Percentiles rank a stretch among this genome's conserved stretches.
phyloP scores from a whole-genome alignment of 2,329 filamentous ascomycete species.

The Aureobasidium mangrovei region DNA sequence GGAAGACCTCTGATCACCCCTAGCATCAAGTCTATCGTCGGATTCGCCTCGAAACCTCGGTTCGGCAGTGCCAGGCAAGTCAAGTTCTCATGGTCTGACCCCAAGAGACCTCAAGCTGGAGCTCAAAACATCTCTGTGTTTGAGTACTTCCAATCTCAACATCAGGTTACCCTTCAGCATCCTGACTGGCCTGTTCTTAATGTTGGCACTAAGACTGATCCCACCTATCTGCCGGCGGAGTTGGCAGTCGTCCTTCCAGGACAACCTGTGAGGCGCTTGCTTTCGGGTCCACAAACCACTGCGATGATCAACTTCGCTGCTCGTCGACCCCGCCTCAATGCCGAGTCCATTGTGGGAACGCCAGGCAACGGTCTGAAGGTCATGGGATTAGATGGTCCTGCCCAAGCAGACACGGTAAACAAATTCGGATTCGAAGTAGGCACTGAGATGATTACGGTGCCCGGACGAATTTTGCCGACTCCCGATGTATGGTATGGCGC shows the following conservation, averaged over 20 bases:
- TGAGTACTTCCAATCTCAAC: conserved; percentile 40
- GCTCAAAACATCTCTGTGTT: conserved; percentile 41
- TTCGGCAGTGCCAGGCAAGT: conserved; percentile 40
- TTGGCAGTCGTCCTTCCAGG: conserved; percentile 55
- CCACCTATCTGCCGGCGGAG: conserved; percentile 59
- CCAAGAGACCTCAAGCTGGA: conserved; percentile 20
- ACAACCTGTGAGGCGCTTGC: conserved; percentile 53
- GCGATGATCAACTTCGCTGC: conserved; percentile 67
- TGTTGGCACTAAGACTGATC: conserved; percentile 48
- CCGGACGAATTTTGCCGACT: conserved; percentile 56
- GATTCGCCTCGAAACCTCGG: conserved; percentile 32
- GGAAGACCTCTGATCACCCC: conserved; percentile 13
- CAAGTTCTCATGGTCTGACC: conserved; percentile 33
- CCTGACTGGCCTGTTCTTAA: conserved; percentile 53
- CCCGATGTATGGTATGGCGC: conserved; percentile 53
- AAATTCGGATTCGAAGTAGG: conserved; percentile 57
- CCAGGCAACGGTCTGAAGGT: conserved; percentile 45
- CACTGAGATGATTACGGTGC: conserved; percentile 59
- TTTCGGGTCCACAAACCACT: conserved; percentile 53
- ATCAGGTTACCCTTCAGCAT: conserved; percentile 33
- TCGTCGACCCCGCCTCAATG: conserved; percentile 57
- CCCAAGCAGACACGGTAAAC: conserved; percentile 12
- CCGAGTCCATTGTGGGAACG: conserved; percentile 48
- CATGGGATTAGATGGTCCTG: conserved; percentile 45
- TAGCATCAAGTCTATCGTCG: conserved; percentile 38